These are phyloP conservation scores for Isochrysis galbana DNA, from an alignment of 78 protist species.

Conservation along the genomic window DNA sequence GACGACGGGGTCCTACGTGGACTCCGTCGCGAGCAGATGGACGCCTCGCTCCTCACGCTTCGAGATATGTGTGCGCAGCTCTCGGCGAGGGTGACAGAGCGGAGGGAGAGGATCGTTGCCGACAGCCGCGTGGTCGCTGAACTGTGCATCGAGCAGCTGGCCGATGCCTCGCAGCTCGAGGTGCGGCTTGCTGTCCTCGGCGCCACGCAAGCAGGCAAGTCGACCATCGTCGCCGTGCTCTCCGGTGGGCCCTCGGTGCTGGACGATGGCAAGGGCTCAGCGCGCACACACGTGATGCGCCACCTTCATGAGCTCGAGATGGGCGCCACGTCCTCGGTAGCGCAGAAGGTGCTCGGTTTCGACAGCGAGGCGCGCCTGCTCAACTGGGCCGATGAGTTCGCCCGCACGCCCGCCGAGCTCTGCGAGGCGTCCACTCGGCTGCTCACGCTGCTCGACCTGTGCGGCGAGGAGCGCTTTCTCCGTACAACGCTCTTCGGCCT, in stretches of 20 bases:
- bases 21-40: neutral
- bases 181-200: neutral
- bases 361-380: neutral
- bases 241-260: neutral
- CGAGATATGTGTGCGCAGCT: neutral
- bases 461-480: neutral
- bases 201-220: neutral
- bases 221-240: neutral
- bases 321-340: neutral
- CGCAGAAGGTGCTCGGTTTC: neutral
- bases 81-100: neutral
- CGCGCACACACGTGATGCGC: neutral
- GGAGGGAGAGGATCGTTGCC: too few relatives aligned
- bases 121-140: neutral
- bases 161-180: neutral
- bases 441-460: neutral
- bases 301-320: constrained; percentile 46
- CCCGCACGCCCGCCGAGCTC: neutral
- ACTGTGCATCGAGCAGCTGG: neutral
- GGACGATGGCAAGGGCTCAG: neutral
- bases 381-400: neutral
- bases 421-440: neutral
- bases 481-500: constrained; percentile 4
- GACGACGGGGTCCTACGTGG: constrained; percentile 63
- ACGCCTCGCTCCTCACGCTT: neutral